These are phyloP conservation scores for Mucor lusitanicus DNA, from an alignment of 371 early-diverging fungal species.

Conservation along the genomic window DNA sequence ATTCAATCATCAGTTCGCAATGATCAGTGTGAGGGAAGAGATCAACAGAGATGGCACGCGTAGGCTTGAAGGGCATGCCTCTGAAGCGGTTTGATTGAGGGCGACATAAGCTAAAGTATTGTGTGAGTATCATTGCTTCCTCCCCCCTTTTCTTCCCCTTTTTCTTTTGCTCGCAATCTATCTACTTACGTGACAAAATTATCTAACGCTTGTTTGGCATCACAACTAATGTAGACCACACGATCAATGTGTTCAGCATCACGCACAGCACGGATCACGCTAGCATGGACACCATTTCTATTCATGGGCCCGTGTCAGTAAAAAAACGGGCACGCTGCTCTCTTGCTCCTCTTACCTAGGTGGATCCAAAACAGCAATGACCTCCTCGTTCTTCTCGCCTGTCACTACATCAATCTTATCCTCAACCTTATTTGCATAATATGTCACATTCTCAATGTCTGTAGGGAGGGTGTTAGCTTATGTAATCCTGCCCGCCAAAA, in stretches of 20 bases:
- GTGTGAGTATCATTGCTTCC: background rate
- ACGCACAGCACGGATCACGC: conserved; percentile 70
- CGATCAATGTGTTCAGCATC: conserved; percentile 56
- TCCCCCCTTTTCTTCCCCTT: background rate
- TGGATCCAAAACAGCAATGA: conserved; percentile 78
- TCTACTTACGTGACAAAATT: conserved; percentile 71
- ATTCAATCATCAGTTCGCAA: conserved; percentile 75
- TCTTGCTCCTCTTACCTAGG: conserved; percentile 75
- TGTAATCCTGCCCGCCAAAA: background rate
- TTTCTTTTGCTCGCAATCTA: background rate
- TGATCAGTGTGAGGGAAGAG: conserved; percentile 82
- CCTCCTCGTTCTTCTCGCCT: conserved; percentile 35
- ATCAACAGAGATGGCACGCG: conserved; percentile 70
- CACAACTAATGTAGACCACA: conserved; percentile 79
- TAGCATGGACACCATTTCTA: conserved; percentile 62
- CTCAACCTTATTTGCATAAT: conserved; percentile 68
- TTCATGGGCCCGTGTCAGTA: background rate
- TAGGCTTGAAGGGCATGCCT: conserved; percentile 64
- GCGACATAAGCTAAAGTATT: conserved; percentile 45
- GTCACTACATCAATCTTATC: conserved; percentile 56
- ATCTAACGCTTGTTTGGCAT: conserved; percentile 59
- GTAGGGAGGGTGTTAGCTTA: background rate
- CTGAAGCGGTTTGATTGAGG: conserved; percentile 64
- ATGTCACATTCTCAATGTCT: conserved; percentile 59
- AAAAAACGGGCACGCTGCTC: too few relatives aligned